Conservation (phyloP, 202 grass and related monocot genomes). For the Setaria italica region DNA sequence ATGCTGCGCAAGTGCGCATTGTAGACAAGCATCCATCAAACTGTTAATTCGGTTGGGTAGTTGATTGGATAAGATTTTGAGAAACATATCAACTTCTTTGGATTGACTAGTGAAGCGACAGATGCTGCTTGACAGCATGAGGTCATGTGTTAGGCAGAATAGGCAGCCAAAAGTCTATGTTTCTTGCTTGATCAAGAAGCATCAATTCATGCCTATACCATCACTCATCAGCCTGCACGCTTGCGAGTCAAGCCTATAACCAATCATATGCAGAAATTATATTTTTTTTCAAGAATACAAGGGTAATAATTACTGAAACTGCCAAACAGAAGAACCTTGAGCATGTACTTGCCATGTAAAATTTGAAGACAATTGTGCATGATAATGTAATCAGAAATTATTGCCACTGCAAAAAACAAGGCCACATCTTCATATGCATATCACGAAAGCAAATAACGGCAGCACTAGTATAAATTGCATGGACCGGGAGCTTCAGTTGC, state of each 20-base stretch:
- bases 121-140: constrained; percentile 27
- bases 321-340: not conserved
- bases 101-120: constrained; percentile 37
- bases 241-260: not conserved
- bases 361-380: not conserved
- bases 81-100: constrained; percentile 39
- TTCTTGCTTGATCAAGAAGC: constrained; percentile 42
- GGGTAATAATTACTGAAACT: not conserved
- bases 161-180: constrained; percentile 39
- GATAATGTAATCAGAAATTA: not conserved
- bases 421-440: not conserved
- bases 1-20: not conserved
- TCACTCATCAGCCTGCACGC: constrained; percentile 25
- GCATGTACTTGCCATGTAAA: not conserved
- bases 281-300: not conserved
- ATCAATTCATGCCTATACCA: constrained; percentile 21
- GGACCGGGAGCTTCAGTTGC: not conserved
- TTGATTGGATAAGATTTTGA: constrained; percentile 25
- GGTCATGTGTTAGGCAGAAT: constrained; percentile 34
- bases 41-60: constrained; percentile 27
- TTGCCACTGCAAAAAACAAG: not conserved
- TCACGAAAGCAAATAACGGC: not conserved
- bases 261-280: not conserved
- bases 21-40: not conserved
- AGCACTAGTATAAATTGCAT: constrained; percentile 12